A percentile compares a stretch with the other conserved stretches of the same genome.
Conservation (phyloP, 805 yeast species). For the Starmerella bombicola region DNA sequence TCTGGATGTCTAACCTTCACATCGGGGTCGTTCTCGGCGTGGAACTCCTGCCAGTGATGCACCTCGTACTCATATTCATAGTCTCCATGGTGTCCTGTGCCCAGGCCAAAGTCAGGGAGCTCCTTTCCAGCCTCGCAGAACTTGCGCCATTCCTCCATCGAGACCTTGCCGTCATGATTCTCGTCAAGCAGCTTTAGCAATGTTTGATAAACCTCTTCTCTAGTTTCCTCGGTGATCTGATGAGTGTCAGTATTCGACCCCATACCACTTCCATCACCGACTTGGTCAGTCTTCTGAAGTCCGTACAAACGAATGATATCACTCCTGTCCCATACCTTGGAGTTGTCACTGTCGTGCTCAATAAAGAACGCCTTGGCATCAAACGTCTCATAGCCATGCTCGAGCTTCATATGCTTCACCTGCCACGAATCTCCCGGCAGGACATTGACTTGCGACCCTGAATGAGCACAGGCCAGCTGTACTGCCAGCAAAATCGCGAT, state of each 20-base stretch:
- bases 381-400: slow-evolving; percentile 64
- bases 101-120: slow-evolving; percentile 85
- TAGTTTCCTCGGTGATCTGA: slow-evolving; percentile 44
- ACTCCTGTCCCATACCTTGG: slow-evolving; percentile 43
- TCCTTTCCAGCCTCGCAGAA: slow-evolving; percentile 52
- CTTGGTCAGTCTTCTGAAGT: slow-evolving; percentile 50
- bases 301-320: slow-evolving; percentile 82
- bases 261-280: slow-evolving; percentile 85
- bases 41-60: slow-evolving; percentile 75
- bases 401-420: slow-evolving; percentile 68
- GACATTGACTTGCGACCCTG: slow-evolving; percentile 5
- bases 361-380: slow-evolving; percentile 68
- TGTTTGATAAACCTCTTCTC: slow-evolving; percentile 41
- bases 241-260: slow-evolving; percentile 57
- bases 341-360: slow-evolving; percentile 53
- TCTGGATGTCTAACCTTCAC: slow-evolving; percentile 71
- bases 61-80: slow-evolving; percentile 88
- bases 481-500: slow-evolving; percentile 3
- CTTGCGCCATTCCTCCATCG: slow-evolving; percentile 55
- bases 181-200: slow-evolving; percentile 53
- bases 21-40: slow-evolving; percentile 61
- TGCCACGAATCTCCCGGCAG: slow-evolving; percentile 27
- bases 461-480: slow-evolving; percentile 7
- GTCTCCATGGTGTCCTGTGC: slow-evolving; percentile 89
- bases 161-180: slow-evolving; percentile 51